Evolutionary conservation across 441 rosid species (phyloP), one percentile per base, ranked within the genome.

Genomic region (Pelargonium fulgidum): DNA sequence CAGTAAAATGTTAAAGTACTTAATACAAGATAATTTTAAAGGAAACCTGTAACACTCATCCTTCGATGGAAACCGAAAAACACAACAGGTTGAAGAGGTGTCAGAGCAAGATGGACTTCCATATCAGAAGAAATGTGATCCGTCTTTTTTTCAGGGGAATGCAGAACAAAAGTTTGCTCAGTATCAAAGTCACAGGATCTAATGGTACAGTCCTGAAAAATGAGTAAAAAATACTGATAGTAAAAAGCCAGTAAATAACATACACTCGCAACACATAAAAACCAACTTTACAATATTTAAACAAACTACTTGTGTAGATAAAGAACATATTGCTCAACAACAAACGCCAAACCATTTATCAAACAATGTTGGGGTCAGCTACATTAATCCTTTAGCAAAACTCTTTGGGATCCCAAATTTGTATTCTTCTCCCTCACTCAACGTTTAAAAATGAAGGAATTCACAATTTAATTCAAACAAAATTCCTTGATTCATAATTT

Each of bases 51-150:
- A 19, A 95, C 99, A 76, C 97, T 95, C 98, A 95, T 91, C 81
- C 97, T 81, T 75, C 85, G 78, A 42, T 86, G 96, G 79, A 92
- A 92, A 77, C 98, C 97, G 47, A 95, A 95, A 81, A 95, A 95
- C 13, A 92, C 99, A 81, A 95, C 96, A 45, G 98, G 96, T 72
- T 86, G 98, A 24, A 95, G 89, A 68, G 97, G 96, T 42, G 99
- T 92, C 83, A 95, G 87, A 44, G 99, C 99, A 59, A 95, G 89
- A 84, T 92, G 97, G 20, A 95, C 97, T 82, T 95, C 99, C 7
- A 90, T 68, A 66, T 91, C 93, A 0, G 83, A 68, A 33, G 97
- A 84, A 76, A 95, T 85, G 54, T 79, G 90, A 68, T 95, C 99
- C 67, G 70, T 84, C 80, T 83, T 90, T 85, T 87, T 95, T 81